Evolutionary conservation across 306 rosid species (phyloP), one percentile per base, ranked within the genome.

Genomic region (Trifolium dubium): DNA sequence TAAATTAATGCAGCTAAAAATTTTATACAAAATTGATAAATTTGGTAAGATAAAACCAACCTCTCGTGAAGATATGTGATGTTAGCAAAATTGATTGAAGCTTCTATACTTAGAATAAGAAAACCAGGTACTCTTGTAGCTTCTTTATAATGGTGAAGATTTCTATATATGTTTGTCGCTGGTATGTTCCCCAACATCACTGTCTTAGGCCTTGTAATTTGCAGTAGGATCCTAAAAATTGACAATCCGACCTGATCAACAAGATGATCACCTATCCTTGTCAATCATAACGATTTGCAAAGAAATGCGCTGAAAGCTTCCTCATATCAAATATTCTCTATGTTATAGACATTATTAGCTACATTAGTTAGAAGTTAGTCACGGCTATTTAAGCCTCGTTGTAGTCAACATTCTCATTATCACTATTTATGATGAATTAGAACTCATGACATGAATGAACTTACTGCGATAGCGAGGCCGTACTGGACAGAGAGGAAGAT

Each of bases 81-180:
- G 80, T 94, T 94, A 3, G 97, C 92, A 78, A 94, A 94, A 76
- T 88, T 94, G 86, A 94, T 87, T 28, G 97, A 88, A 82, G 99
- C 91, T 75, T 91, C 96, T 34, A 94, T 87, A 75, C 95, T 79
- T 79, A 94, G 55, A 73, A 94, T 85, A 68, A 94, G 92, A 81
- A 89, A 89, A 51, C 97, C 97, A 56, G 94, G 92, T 40, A 85
- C 66, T 43, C 62, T 81, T 69, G 54, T 58, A 60, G 99, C 91
- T 41, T 89, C 90, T 78, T 86, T 80, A 60, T 94, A 94, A 61
- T 94, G 99, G 73, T 89, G 89, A 56, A 88, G 64, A 81, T 92
- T 79, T 64, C 97, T 62, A 31, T 81, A 94, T 61, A 88, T 85
- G 44, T 79, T 86, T 55, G 99, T 88, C 28, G 86, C 89, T 0